Conservation (phyloP, 805 yeast genomes). For the Ogataea ramenticola region DNA sequence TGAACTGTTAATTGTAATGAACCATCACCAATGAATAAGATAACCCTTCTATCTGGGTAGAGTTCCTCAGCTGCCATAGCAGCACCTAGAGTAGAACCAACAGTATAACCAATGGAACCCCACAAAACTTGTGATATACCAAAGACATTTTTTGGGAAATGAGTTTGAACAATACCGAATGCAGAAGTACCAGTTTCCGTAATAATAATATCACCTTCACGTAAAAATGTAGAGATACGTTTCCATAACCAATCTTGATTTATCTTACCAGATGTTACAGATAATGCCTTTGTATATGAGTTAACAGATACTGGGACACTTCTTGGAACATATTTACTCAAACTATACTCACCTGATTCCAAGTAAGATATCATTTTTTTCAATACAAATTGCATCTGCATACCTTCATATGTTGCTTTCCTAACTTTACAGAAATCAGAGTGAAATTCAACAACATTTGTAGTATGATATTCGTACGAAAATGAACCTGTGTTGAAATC, state of each 20-base stretch:
- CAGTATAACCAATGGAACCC: slow-evolving; percentile 70
- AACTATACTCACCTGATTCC: slow-evolving; percentile 16
- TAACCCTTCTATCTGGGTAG: slow-evolving; percentile 53
- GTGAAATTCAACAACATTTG: slow-evolving; percentile 72
- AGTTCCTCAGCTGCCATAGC: slow-evolving; percentile 60
- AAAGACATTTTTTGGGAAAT: slow-evolving; percentile 52
- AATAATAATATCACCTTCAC: slow-evolving; percentile 58
- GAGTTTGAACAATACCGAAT: slow-evolving; percentile 60
- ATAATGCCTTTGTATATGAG: slow-evolving; percentile 33
- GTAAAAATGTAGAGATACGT: slow-evolving; percentile 52
- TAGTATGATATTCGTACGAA: slow-evolving; percentile 68
- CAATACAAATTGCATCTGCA: slow-evolving; percentile 58
- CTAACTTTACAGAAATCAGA: slow-evolving; percentile 67
- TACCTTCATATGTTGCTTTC: slow-evolving; percentile 64
- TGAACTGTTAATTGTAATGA: slow-evolving; percentile 69
- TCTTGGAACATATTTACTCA: slow-evolving; percentile 38
- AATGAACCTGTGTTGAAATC: slow-evolving; percentile 90
- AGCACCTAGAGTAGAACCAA: slow-evolving; percentile 65
- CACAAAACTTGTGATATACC: slow-evolving; percentile 72
- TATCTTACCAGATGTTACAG: slow-evolving; percentile 37
- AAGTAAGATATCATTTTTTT: slow-evolving; percentile 27
- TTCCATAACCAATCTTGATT: slow-evolving; percentile 69
- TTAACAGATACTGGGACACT: slow-evolving; percentile 42
- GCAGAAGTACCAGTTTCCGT: slow-evolving; percentile 75
- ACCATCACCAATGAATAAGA: slow-evolving; percentile 69